A percentile compares a stretch with the other conserved stretches of the same genome.
These are phyloP conservation scores for Auricularia sp. DNA, from an alignment of 768 basidiomycete species.

Conservation along the genomic window DNA sequence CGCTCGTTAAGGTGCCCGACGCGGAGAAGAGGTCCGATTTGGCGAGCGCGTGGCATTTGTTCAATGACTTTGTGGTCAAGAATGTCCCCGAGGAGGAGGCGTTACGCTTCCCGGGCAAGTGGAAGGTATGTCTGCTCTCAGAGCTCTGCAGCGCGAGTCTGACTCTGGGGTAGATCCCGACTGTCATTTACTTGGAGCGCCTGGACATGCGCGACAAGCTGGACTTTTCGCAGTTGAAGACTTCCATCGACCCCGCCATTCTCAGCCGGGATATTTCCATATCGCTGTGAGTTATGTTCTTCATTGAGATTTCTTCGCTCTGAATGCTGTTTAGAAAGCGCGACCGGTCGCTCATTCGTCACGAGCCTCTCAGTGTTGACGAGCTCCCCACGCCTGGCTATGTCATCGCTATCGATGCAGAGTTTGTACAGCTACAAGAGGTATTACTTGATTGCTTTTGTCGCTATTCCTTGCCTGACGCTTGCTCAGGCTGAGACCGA, in stretches of 20 bases:
- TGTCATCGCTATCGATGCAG: conserved; percentile 90
- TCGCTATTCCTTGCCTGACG: neutral
- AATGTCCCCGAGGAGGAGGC: conserved; percentile 83
- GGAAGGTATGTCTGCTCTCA: conserved; percentile 59
- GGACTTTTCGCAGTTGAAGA: conserved; percentile 56
- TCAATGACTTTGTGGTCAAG: conserved; percentile 91
- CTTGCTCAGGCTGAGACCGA: conserved; percentile 79
- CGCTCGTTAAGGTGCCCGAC: conserved; percentile 79
- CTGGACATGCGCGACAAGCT: conserved; percentile 47
- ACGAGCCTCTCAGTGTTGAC: conserved; percentile 56
- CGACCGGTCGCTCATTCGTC: conserved; percentile 62
- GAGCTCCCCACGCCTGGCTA: conserved; percentile 84
- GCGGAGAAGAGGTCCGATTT: conserved; percentile 35
- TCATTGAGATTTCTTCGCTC: neutral
- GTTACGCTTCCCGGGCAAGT: conserved; percentile 73
- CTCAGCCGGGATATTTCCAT: conserved; percentile 83
- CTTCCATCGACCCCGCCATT: conserved; percentile 60
- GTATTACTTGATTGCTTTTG: conserved; percentile 25
- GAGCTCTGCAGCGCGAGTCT: too few species aligned
- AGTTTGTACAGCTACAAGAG: conserved; percentile 96
- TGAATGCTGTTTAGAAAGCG: conserved; percentile 48
- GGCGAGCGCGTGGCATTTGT: conserved; percentile 74
- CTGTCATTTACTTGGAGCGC: conserved; percentile 85
- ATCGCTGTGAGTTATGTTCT: conserved; percentile 41
- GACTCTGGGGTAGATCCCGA: conserved; percentile 49